These are phyloP conservation scores for Penicillium taxi DNA, from an alignment of 495 filamentous ascomycete genomes.

Conservation along the genomic window DNA sequence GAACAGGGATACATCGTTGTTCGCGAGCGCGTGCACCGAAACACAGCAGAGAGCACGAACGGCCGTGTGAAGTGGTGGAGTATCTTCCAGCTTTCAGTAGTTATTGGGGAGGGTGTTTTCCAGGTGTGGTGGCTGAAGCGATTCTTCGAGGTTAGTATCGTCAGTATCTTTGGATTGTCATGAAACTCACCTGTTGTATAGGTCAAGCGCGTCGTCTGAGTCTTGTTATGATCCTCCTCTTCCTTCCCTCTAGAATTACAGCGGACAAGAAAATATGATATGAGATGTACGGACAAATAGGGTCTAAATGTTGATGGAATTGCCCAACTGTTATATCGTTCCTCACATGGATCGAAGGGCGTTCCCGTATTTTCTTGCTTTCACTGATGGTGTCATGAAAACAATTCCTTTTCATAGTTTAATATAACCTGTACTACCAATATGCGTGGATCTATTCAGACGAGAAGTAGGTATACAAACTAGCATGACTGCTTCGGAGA, in stretches of 20 bases:
- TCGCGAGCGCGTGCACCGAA: slow-evolving; percentile 89
- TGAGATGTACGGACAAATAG: slow-evolving; percentile 7
- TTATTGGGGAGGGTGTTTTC: slow-evolving; percentile 88
- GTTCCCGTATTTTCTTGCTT: slow-evolving; percentile 8
- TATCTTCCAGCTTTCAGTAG: slow-evolving; percentile 84
- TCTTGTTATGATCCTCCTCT: slow-evolving; percentile 5
- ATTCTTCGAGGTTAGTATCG: slow-evolving; percentile 85
- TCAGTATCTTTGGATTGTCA: neutral
- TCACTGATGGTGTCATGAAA: slow-evolving; percentile 19
- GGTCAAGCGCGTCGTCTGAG: slow-evolving; percentile 41
- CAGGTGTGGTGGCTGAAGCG: slow-evolving; percentile 99
- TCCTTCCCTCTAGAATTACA: slow-evolving; percentile 1
- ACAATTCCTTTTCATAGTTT: slow-evolving; percentile 15
- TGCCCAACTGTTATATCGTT: slow-evolving; percentile 6
- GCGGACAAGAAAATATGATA: slow-evolving; percentile 8
- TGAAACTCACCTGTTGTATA: slow-evolving; percentile 6
- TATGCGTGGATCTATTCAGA: too few species aligned
- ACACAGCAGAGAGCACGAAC: slow-evolving; percentile 98
- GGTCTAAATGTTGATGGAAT: slow-evolving; percentile 5
- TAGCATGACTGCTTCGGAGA: too few species aligned
- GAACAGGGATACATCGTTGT: slow-evolving; percentile 97
- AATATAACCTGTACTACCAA: slow-evolving; percentile 21
- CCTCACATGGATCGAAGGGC: neutral
- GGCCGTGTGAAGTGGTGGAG: slow-evolving; percentile 99
- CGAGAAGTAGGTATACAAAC: too few species aligned